Conservation (phyloP, 345 rosid genomes). For the Populus deltoides region DNA sequence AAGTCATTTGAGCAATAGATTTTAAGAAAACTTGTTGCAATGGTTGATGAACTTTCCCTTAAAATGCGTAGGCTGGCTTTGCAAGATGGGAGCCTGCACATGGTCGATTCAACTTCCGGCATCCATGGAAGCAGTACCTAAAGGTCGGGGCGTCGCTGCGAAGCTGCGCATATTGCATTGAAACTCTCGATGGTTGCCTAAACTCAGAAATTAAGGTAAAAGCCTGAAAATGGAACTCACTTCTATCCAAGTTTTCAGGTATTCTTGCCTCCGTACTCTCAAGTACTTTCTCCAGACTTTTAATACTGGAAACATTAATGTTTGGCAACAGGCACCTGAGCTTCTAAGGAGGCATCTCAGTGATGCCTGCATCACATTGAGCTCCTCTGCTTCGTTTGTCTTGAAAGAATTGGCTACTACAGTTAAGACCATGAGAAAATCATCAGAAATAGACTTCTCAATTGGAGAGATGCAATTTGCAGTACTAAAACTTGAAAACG, state of each 20-base stretch:
- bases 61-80: conserved; percentile 45
- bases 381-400: conserved; percentile 40
- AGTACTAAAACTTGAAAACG: conserved; percentile 49
- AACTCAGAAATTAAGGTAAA: conserved; percentile 49
- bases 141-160: conserved; percentile 63
- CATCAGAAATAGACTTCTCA: conserved; percentile 41
- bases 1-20: background rate
- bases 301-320: background rate
- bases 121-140: conserved; percentile 81
- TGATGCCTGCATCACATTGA: conserved; percentile 36
- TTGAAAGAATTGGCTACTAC: conserved; percentile 47
- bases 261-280: too few species aligned
- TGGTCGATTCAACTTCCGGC: conserved; percentile 58
- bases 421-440: conserved; percentile 43
- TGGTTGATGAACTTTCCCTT: background rate
- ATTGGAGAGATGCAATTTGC: conserved; percentile 56
- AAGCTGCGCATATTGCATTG: conserved; percentile 61
- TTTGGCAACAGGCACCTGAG: conserved; percentile 43
- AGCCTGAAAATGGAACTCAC: background rate
- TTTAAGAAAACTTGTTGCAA: background rate
- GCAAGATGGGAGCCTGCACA: conserved; percentile 85
- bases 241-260: background rate
- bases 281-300: background rate
- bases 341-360: conserved; percentile 41
- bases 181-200: conserved; percentile 46